Evolutionary conservation across 2,329 filamentous ascomycete species (phyloP).

Genomic region (Zalaria sp.): DNA sequence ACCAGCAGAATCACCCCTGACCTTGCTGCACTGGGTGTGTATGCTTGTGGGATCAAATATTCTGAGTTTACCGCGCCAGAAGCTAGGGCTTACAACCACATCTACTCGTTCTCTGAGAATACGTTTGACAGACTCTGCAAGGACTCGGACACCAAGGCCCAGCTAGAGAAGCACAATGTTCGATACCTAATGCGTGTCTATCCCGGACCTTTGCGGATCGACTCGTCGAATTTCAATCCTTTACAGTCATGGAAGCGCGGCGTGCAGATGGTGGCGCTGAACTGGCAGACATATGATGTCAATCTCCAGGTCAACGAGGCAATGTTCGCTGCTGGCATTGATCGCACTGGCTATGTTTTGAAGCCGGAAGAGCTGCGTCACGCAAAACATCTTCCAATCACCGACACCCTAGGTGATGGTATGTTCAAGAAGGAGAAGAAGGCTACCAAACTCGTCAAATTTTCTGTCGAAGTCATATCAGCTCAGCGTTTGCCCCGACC

Average conservation of each 20-base stretch:
- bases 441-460: constrained; percentile 69
- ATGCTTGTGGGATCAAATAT: constrained; percentile 68
- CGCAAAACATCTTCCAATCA: constrained; percentile 46
- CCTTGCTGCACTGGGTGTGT: constrained; percentile 75
- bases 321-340: constrained; percentile 86
- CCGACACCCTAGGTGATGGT: constrained; percentile 36
- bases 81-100: constrained; percentile 81
- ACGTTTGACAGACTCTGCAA: constrained; percentile 73
- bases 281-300: constrained; percentile 96
- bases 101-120: constrained; percentile 87
- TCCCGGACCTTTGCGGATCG: constrained; percentile 66
- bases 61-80: constrained; percentile 63
- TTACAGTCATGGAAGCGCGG: constrained; percentile 87
- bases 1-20: constrained; percentile 74
- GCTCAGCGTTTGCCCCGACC: constrained; percentile 88
- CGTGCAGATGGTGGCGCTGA: constrained; percentile 93
- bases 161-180: constrained; percentile 82
- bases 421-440: constrained; percentile 43
- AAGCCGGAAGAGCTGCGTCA: constrained; percentile 74
- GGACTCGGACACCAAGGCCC: constrained; percentile 58
- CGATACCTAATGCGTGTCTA: constrained; percentile 89
- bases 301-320: constrained; percentile 94
- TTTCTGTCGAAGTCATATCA: constrained; percentile 79
- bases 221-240: constrained; percentile 89
- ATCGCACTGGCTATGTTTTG: constrained; percentile 81